Evolutionary conservation across 495 filamentous ascomycete species (phyloP), one percentile per base, ranked within the genome.

Genomic region (Trichocladium antarcticum): DNA sequence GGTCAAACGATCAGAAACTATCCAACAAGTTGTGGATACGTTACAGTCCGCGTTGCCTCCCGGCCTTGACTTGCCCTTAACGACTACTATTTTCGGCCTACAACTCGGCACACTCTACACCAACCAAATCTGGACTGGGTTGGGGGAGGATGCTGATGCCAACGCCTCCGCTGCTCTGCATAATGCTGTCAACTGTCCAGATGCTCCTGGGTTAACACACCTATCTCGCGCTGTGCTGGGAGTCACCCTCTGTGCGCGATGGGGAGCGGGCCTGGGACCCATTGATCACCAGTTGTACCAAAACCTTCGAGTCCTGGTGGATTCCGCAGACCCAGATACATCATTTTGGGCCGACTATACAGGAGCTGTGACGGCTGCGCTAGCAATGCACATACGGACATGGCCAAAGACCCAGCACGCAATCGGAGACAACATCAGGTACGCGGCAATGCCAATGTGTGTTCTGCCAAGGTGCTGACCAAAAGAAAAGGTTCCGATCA

Each of bases 171-270:
- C 81, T 31, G 84, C 83, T 2, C 64, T 96, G 6, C 81, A 87
- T 44, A 72, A 76, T 36, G 86, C 89, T 0, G 79, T 84, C 7
- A 80, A 84, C 0, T 61, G 81, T 9, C 66, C 90, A 0, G 76
- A 83, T 14, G 70, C 75, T 1, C 84, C 89, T 42, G 86, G 88
- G 0, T 67, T 94, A 9, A 78, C 76, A 1, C 89, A 96, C 51
- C 53, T 77, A 12, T 72, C 81, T 29, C 77, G 89, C 3, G 80
- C 82, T 0, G 66, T 87, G 1, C 65, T 95, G 1, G 84, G 81
- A 0, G 65, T 95, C 1, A 75, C 83, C 2, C 74, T 90, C 11
- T 88, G 81, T 45, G 84, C 82, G 38, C 74, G 89, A 52, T 93
- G 85, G 76, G 84, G 81, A 12, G 80, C 77, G 6, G 72, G 76